These are phyloP conservation scores for Penicillium sp. DNA, from an alignment of 2,329 filamentous ascomycete species.

Conservation along the genomic window DNA sequence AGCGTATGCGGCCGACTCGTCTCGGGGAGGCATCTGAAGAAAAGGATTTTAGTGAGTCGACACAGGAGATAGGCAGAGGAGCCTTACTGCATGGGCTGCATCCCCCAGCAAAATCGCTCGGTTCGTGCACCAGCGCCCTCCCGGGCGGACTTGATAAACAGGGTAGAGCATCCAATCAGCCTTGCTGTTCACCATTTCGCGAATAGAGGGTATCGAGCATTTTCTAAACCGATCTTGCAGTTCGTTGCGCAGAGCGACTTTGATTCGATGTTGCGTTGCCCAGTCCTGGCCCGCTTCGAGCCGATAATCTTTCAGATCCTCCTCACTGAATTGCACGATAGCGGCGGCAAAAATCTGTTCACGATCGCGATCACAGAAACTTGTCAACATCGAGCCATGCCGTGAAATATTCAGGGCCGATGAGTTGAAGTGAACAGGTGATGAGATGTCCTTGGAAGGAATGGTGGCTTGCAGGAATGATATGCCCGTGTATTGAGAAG, in stretches of 20 bases:
- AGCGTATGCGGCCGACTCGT: slow-evolving; percentile 46
- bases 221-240: slow-evolving; percentile 37
- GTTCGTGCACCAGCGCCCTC: slow-evolving; percentile 41
- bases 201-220: slow-evolving; percentile 37
- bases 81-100: slow-evolving; percentile 47
- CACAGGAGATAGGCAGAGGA: not conserved
- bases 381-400: slow-evolving; percentile 40
- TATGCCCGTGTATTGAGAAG: slow-evolving; percentile 43
- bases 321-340: slow-evolving; percentile 38
- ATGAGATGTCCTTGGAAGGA: slow-evolving; percentile 21
- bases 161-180: slow-evolving; percentile 46
- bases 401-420: slow-evolving; percentile 41
- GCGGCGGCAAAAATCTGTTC: slow-evolving; percentile 42
- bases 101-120: slow-evolving; percentile 46
- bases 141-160: slow-evolving; percentile 41
- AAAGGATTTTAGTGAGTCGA: not conserved
- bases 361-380: slow-evolving; percentile 37
- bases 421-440: slow-evolving; percentile 37
- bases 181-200: slow-evolving; percentile 35
- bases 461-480: slow-evolving; percentile 40
- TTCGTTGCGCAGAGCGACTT: slow-evolving; percentile 34
- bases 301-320: slow-evolving; percentile 23
- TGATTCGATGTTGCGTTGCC: slow-evolving; percentile 34
- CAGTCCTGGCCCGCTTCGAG: slow-evolving; percentile 34
- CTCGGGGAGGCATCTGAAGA: slow-evolving; percentile 46